Conservation (phyloP, 371 early-diverging fungal genomes). For the Mortierella sp. region DNA sequence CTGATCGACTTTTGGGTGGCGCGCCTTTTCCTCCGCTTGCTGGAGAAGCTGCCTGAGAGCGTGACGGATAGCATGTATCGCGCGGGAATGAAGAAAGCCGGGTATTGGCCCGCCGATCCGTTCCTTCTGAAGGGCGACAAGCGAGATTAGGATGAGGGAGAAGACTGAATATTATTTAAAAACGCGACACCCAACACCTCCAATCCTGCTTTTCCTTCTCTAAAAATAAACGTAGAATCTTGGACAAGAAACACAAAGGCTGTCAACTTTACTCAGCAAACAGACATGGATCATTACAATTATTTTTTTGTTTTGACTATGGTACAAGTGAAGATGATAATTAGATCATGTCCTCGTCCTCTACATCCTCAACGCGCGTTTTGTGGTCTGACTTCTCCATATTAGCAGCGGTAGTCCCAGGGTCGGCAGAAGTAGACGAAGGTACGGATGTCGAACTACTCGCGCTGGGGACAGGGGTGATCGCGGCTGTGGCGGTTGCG, state of each 20-base stretch:
- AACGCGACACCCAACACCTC: no score
- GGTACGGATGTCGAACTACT: background rate
- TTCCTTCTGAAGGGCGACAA: slow-evolving; percentile 38
- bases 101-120: slow-evolving; percentile 57
- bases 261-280: background rate
- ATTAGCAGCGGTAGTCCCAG: background rate
- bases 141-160: background rate
- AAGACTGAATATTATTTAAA: no score
- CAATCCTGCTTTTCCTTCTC: no score
- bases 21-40: background rate
- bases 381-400: background rate
- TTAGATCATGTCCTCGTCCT: background rate
- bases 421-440: background rate
- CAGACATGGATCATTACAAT: background rate
- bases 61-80: background rate
- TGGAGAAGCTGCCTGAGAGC: background rate
- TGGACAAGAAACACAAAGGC: no score
- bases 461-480: background rate
- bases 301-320: background rate
- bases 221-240: no score
- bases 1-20: background rate
- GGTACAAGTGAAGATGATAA: background rate
- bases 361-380: slow-evolving; percentile 4
- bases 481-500: background rate
- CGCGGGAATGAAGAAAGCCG: slow-evolving; percentile 43